Percentiles rank a stretch among this genome's conserved stretches.
Conservation (phyloP, 345 rosid genomes). For the Eucalyptus victrix region DNA sequence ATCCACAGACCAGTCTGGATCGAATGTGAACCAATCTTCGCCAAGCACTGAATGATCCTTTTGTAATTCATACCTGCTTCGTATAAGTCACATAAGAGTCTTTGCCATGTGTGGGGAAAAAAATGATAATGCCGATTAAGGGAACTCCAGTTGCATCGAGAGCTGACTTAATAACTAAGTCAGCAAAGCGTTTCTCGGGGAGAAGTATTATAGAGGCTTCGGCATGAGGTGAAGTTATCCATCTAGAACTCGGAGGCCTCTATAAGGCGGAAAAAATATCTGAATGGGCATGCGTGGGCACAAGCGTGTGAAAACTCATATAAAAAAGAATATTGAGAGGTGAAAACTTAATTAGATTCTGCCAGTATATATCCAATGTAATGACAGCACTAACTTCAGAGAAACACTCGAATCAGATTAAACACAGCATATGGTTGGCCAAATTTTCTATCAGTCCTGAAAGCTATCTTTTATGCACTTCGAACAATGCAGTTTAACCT, state of each 20-base stretch:
- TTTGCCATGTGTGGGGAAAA: background rate
- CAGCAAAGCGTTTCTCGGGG: background rate
- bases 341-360: background rate
- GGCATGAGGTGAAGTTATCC: background rate
- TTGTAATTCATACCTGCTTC: conserved; percentile 64
- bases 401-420: background rate
- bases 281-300: background rate
- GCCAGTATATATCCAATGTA: background rate
- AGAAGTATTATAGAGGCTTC: background rate
- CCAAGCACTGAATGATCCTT: conserved; percentile 52
- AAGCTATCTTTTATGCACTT: background rate
- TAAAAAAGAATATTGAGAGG: background rate
- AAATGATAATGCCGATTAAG: background rate
- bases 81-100: background rate
- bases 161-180: background rate
- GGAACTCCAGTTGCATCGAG: background rate
- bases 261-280: background rate
- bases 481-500: background rate
- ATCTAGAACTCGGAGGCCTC: background rate
- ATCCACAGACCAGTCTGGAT: conserved; percentile 37
- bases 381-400: background rate
- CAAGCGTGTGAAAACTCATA: background rate
- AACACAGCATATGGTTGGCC: background rate
- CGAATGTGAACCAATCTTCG: conserved; percentile 47
- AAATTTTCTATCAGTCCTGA: background rate